Evolutionary conservation across 371 early-diverging fungal genomes (phyloP).

Genomic region (Rhizopus sp.): DNA sequence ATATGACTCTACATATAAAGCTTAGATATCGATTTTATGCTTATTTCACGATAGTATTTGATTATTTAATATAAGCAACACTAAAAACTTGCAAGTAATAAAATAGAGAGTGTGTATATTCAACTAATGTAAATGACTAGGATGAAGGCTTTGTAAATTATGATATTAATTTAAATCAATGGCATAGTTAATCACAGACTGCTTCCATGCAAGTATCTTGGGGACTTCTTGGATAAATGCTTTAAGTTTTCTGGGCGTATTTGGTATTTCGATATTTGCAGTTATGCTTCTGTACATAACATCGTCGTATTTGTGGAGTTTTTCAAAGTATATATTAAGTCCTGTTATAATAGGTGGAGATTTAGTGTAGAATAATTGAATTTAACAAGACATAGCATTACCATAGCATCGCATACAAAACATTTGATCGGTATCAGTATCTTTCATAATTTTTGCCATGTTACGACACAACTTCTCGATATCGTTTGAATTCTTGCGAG

Average conservation of each 20-base stretch:
- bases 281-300: constrained; percentile 6
- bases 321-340: constrained; percentile 6
- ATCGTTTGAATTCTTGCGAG: constrained; percentile 5
- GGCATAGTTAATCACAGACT: constrained; percentile 7
- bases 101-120: no score
- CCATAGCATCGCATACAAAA: constrained; percentile 9
- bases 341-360: constrained; percentile 4
- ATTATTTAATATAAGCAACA: no score
- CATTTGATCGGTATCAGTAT: constrained; percentile 5
- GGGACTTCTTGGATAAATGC: constrained; percentile 10
- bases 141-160: no score
- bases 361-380: constrained; percentile 6
- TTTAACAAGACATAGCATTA: constrained; percentile 1
- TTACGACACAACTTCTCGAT: constrained; percentile 5
- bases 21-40: no score
- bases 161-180: constrained; percentile 5
- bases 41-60: no score
- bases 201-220: constrained; percentile 9
- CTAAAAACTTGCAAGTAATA: no score
- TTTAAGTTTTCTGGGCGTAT: constrained; percentile 8
- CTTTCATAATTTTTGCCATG: constrained; percentile 1
- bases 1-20: no score
- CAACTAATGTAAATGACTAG: no score
- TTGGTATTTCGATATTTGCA: constrained; percentile 11
- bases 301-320: neutral